Evolutionary conservation across 805 yeast genomes (phyloP).

Genomic region (Kodamaea lidongshanica): DNA sequence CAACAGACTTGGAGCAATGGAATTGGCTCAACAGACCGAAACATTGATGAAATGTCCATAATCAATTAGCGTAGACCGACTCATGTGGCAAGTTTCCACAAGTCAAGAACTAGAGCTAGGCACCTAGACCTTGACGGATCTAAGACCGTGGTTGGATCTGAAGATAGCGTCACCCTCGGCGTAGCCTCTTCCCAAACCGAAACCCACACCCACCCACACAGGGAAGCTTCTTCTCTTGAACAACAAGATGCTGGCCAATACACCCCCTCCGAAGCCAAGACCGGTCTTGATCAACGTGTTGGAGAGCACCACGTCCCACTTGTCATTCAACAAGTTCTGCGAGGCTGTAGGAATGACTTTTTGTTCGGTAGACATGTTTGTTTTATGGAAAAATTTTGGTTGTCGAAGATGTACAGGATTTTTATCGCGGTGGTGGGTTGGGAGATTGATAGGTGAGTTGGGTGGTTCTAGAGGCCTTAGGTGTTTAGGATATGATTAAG

Average conservation of each 20-base stretch:
- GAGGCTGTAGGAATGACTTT: slow-evolving; percentile 37
- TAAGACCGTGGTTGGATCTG: slow-evolving; percentile 72
- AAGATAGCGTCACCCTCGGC: slow-evolving; percentile 97
- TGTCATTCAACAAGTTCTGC: slow-evolving; percentile 56
- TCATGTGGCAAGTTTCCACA: no score
- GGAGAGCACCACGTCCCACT: slow-evolving; percentile 95
- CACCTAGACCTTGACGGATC: slow-evolving; percentile 69
- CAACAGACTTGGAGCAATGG: no score
- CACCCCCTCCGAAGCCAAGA: slow-evolving; percentile 95
- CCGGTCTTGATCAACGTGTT: slow-evolving; percentile 93
- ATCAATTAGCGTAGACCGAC: no score
- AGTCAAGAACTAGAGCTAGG: no score
- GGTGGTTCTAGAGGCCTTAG: no score
- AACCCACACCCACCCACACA: slow-evolving; percentile 95
- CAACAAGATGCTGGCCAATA: slow-evolving; percentile 79
- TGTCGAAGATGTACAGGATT: no score
- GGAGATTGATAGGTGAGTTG: no score
- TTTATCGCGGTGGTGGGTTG: no score
- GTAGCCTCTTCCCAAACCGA: slow-evolving; percentile 96
- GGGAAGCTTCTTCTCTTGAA: slow-evolving; percentile 96
- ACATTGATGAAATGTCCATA: no score
- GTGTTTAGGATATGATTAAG: no score
- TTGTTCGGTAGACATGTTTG: slow-evolving; percentile 28
- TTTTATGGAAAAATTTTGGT: slow-evolving; percentile 13
- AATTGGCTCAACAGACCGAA: no score